Percentiles rank a stretch among this genome's conserved stretches.
Evolutionary conservation across 441 rosid species (phyloP).

Genomic region (Bocquillonia castaneifolia): DNA sequence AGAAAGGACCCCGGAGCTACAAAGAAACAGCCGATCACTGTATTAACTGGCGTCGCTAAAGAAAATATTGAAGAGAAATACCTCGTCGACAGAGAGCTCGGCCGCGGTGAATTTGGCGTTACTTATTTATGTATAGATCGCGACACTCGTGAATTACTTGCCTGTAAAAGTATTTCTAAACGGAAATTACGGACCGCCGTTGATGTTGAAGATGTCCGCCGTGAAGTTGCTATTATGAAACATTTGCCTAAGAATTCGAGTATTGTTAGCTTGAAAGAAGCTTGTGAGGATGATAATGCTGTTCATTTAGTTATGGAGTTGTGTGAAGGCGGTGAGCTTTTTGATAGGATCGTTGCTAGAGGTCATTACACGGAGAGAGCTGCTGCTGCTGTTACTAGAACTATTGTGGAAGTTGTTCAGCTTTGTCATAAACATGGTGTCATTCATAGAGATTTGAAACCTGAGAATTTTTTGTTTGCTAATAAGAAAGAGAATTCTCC

Average conservation of each 20-base stretch:
- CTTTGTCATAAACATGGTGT: constrained; percentile 95
- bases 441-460: constrained; percentile 96
- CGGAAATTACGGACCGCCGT: constrained; percentile 93
- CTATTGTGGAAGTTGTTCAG: constrained; percentile 94
- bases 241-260: constrained; percentile 84
- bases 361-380: constrained; percentile 99
- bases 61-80: constrained; percentile 88
- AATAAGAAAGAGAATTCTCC: constrained; percentile 98
- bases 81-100: constrained; percentile 86
- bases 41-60: constrained; percentile 59
- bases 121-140: constrained; percentile 93
- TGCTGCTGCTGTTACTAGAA: constrained; percentile 86
- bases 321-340: constrained; percentile 96
- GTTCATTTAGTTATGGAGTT: constrained; percentile 99
- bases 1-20: constrained; percentile 47
- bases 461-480: constrained; percentile 92
- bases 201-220: constrained; percentile 87
- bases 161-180: constrained; percentile 95
- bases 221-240: constrained; percentile 97
- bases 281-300: constrained; percentile 97
- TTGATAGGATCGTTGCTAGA: constrained; percentile 97
- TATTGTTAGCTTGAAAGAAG: constrained; percentile 87
- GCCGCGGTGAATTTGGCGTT: constrained; percentile 97
- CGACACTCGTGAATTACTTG: constrained; percentile 69
- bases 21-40: constrained; percentile 59